phyloP scores from a whole-genome alignment of 129 eudicot genomes.

The Artemisia argyi region DNA sequence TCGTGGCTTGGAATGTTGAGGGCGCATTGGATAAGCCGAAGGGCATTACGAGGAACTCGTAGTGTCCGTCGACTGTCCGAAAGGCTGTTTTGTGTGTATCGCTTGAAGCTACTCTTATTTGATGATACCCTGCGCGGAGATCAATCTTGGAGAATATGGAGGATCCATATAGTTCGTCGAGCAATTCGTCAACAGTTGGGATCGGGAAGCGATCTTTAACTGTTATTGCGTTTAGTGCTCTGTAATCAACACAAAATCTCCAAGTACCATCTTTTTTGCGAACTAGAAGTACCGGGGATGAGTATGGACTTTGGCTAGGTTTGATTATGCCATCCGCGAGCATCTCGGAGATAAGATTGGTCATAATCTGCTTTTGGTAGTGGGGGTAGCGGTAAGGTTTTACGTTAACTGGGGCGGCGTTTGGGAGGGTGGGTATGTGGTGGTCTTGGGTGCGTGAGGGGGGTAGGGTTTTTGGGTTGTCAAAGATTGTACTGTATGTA shows the following conservation, averaged over 20 bases:
- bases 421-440: background rate
- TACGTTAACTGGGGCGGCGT: background rate
- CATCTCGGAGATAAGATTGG: too few relatives aligned
- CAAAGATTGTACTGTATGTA: too few relatives aligned
- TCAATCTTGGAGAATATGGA: too few relatives aligned
- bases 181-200: too few relatives aligned
- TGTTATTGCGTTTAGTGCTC: too few relatives aligned
- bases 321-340: too few relatives aligned
- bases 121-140: background rate
- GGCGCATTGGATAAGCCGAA: background rate
- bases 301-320: too few relatives aligned
- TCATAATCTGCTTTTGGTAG: background rate
- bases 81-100: background rate
- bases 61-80: background rate
- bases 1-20: background rate
- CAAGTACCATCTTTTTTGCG: too few relatives aligned
- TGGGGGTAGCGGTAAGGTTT: slow-evolving; percentile 8
- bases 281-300: too few relatives aligned
- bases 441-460: background rate
- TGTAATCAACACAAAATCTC: too few relatives aligned
- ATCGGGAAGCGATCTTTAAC: too few relatives aligned
- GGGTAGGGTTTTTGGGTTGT: background rate
- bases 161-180: too few relatives aligned
- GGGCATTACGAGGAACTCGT: background rate
- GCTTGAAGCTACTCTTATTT: background rate